Percentiles rank a stretch among this genome's conserved stretches.
Conservation (phyloP, 2,329 filamentous ascomycete species). For the Aspergillus sp. region DNA sequence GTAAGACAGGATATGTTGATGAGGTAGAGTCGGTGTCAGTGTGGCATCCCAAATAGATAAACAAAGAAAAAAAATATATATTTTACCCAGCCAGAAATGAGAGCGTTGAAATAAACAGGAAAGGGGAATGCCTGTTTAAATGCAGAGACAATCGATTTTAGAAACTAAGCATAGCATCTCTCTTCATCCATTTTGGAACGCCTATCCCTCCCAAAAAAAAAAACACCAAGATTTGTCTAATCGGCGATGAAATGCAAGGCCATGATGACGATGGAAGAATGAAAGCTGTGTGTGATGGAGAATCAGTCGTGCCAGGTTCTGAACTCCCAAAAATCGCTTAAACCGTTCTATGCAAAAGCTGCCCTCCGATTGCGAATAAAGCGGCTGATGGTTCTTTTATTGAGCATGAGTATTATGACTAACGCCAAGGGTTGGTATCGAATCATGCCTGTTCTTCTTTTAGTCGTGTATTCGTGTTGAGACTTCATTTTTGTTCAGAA, state of each 20-base stretch:
- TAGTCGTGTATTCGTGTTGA: conserved; percentile 20
- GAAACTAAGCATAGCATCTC: neutral
- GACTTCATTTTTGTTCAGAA: conserved; percentile 10
- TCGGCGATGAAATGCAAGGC: conserved; percentile 10
- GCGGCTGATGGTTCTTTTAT: conserved; percentile 9
- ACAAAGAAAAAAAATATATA: neutral
- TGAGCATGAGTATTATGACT: conserved; percentile 11
- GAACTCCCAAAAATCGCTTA: conserved; percentile 16
- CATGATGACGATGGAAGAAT: conserved; percentile 7
- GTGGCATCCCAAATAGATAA: neutral
- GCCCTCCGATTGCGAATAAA: conserved; percentile 11
- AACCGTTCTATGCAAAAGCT: conserved; percentile 24
- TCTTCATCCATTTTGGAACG: conserved; percentile 6
- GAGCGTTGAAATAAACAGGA: neutral
- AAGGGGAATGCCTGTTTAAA: conserved; percentile 4
- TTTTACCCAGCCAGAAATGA: neutral
- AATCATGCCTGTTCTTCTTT: conserved; percentile 14
- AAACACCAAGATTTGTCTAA: conserved; percentile 20
- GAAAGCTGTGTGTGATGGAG: conserved; percentile 1
- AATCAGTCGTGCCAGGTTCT: neutral
- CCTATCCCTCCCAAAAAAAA: neutral
- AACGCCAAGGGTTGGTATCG: conserved; percentile 14
- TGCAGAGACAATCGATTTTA: neutral
- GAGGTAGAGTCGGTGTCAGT: neutral
- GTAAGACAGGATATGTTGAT: neutral